Percentiles rank a stretch among this genome's conserved stretches.
phyloP scores from a whole-genome alignment of 1,139 yeast genomes.

The Hansenula sp. region DNA sequence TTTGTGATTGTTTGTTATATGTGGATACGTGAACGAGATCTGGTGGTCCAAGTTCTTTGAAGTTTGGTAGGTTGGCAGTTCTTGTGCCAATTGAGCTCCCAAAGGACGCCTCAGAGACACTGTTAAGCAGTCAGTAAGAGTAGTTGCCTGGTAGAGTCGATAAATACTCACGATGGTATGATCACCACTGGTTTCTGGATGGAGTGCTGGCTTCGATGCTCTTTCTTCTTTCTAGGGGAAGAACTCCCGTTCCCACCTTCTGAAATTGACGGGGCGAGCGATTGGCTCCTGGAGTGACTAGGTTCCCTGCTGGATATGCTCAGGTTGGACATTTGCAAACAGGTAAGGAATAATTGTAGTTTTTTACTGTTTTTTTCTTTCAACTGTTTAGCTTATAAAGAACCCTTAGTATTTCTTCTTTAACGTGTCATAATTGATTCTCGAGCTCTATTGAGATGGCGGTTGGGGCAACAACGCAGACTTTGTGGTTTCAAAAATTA shows the following conservation, averaged over 20 bases:
- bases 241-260: neutral
- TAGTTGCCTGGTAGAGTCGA: neutral
- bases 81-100: constrained; percentile 42
- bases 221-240: constrained; percentile 1
- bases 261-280: neutral
- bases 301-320: constrained; percentile 1
- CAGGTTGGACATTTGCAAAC: constrained; percentile 3
- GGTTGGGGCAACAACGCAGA: too few species aligned
- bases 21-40: constrained; percentile 74
- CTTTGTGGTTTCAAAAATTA: too few species aligned
- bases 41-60: constrained; percentile 73
- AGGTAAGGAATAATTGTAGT: too few species aligned
- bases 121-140: neutral
- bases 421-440: too few species aligned
- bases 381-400: neutral
- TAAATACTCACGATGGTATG: neutral
- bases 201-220: neutral
- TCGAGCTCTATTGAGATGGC: too few species aligned
- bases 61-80: constrained; percentile 32
- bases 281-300: constrained; percentile 1
- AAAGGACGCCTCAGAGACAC: constrained; percentile 28
- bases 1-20: constrained; percentile 32
- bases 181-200: constrained; percentile 1
- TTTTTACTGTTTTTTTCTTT: too few species aligned
- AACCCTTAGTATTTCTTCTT: too few species aligned